phyloP scores from a whole-genome alignment of 2,329 filamentous ascomycete species.

The Colletotrichum sp. region DNA sequence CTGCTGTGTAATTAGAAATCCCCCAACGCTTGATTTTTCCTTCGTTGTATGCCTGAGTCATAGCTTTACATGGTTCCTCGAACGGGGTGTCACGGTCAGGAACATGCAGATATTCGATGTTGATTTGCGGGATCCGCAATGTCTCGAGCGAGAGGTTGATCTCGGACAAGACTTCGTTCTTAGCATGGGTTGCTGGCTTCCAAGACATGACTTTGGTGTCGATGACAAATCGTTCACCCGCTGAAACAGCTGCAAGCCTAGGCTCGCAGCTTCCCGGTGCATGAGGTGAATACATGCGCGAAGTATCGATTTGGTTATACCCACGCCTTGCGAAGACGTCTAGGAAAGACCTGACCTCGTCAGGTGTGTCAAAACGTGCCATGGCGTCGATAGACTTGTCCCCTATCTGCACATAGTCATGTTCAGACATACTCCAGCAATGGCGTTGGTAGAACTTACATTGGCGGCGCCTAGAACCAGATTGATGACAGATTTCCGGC shows the following conservation, averaged over 20 bases:
- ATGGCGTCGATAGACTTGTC: slow-evolving; percentile 2
- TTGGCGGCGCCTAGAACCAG: neutral
- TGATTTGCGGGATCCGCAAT: slow-evolving; percentile 29
- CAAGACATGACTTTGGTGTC: slow-evolving; percentile 38
- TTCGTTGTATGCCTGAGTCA: slow-evolving; percentile 42
- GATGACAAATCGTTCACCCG: slow-evolving; percentile 34
- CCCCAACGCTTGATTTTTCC: slow-evolving; percentile 52
- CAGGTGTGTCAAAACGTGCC: slow-evolving; percentile 20
- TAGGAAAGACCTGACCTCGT: slow-evolving; percentile 28
- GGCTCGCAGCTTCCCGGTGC: slow-evolving; percentile 33
- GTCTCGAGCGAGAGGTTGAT: slow-evolving; percentile 36
- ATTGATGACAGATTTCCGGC: neutral
- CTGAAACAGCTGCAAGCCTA: slow-evolving; percentile 30
- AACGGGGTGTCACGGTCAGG: slow-evolving; percentile 49
- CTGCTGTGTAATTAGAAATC: slow-evolving; percentile 48
- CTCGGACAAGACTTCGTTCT: slow-evolving; percentile 29
- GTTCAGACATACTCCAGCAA: neutral
- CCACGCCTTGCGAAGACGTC: slow-evolving; percentile 30
- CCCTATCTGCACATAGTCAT: slow-evolving; percentile 9
- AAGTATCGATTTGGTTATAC: slow-evolving; percentile 34
- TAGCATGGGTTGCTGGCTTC: slow-evolving; percentile 30
- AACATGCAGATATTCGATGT: slow-evolving; percentile 47
- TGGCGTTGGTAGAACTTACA: neutral
- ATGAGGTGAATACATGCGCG: slow-evolving; percentile 32
- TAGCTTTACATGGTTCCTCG: slow-evolving; percentile 43